Conservation (phyloP, 129 eudicot genomes). For the Helianthus tuberosus region DNA sequence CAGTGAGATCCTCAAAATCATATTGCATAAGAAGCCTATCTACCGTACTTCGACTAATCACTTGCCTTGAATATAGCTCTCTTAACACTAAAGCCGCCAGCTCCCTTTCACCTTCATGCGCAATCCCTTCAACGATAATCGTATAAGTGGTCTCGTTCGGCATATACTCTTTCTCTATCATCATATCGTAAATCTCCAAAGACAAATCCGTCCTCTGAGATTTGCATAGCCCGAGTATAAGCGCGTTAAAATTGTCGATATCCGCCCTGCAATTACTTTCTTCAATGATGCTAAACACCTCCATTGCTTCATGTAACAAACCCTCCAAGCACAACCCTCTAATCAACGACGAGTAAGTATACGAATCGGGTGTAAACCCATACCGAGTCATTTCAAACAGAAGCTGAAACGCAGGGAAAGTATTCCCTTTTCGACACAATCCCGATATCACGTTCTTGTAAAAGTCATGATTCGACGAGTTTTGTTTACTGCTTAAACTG, state of each 20-base stretch:
- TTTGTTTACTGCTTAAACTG: slow-evolving; percentile 54
- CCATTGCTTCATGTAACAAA: slow-evolving; percentile 63
- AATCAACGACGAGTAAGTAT: slow-evolving; percentile 66
- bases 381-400: slow-evolving; percentile 61
- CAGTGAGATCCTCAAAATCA: slow-evolving; percentile 54
- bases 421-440: slow-evolving; percentile 80
- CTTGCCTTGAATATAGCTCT: slow-evolving; percentile 53
- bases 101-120: slow-evolving; percentile 64
- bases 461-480: slow-evolving; percentile 52
- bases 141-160: slow-evolving; percentile 83
- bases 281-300: slow-evolving; percentile 56
- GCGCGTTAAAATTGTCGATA: slow-evolving; percentile 65
- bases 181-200: slow-evolving; percentile 55
- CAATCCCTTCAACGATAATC: slow-evolving; percentile 77
- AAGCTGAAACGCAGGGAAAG: slow-evolving; percentile 77
- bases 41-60: slow-evolving; percentile 55
- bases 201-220: slow-evolving; percentile 68
- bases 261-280: slow-evolving; percentile 67
- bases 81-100: slow-evolving; percentile 61
- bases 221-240: slow-evolving; percentile 78
- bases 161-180: slow-evolving; percentile 72
- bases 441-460: slow-evolving; percentile 57
- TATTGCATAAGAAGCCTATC: slow-evolving; percentile 83
- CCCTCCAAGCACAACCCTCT: slow-evolving; percentile 87
- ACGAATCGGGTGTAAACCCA: slow-evolving; percentile 74